Evolutionary conservation across 179 eudicot genomes (phyloP).

Genomic region (Carnegiea gigantea): DNA sequence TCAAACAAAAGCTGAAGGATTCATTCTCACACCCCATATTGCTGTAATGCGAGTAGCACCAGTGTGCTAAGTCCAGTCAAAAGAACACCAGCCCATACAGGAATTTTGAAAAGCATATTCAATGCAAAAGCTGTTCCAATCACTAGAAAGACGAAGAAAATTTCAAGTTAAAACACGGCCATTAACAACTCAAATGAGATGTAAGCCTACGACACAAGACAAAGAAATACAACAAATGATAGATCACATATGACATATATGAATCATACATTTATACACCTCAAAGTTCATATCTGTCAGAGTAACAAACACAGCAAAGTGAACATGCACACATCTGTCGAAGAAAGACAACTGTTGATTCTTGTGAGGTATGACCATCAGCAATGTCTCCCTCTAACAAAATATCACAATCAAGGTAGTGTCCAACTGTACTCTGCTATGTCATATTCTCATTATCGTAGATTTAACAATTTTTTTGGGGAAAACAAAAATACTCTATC

Average conservation of each 20-base stretch:
- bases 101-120: constrained; percentile 88
- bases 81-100: constrained; percentile 95
- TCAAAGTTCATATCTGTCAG: too few species aligned
- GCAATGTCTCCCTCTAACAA: background rate
- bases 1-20: constrained; percentile 10
- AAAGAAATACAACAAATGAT: background rate
- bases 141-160: constrained; percentile 40
- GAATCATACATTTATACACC: background rate
- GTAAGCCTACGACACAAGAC: background rate
- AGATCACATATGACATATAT: too few species aligned
- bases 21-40: constrained; percentile 70
- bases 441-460: too few species aligned
- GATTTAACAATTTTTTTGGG: too few species aligned
- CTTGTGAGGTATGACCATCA: background rate
- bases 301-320: too few species aligned
- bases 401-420: too few species aligned
- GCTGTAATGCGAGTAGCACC: constrained; percentile 77
- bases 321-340: background rate
- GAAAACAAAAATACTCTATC: background rate
- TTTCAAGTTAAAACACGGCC: background rate
- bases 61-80: constrained; percentile 93
- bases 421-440: too few species aligned
- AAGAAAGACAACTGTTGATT: background rate
- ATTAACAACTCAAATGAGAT: background rate
- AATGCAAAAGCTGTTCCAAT: constrained; percentile 97